phyloP scores from a whole-genome alignment of 75 land plant genomes.

The Larix kaempferi region DNA sequence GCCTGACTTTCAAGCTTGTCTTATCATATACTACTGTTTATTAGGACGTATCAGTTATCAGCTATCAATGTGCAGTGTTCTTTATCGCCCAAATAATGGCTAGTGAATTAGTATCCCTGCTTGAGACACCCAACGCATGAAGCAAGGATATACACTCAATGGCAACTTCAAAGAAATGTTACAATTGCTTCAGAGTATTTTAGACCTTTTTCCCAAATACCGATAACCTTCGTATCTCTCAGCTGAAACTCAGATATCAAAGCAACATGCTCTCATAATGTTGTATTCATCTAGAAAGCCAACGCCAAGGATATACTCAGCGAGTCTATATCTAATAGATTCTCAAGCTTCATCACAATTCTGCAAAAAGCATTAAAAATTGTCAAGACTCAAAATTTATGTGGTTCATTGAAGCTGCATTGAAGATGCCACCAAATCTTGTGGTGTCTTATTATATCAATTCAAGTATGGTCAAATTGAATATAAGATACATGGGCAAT shows the following conservation, averaged over 20 bases:
- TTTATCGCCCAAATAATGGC: constrained; percentile 56
- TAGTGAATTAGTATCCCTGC: constrained; percentile 26
- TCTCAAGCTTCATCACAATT: too few species aligned
- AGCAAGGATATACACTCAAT: constrained; percentile 48
- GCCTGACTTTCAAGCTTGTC: not conserved
- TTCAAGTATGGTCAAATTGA: too few species aligned
- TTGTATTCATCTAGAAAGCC: too few species aligned
- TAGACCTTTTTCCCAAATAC: not conserved
- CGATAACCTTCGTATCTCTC: not conserved
- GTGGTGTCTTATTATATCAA: too few species aligned
- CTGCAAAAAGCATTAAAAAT: too few species aligned
- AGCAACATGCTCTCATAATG: too few species aligned
- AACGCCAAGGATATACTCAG: too few species aligned
- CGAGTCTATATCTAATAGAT: too few species aligned
- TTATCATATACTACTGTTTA: not conserved
- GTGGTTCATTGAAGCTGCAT: too few species aligned
- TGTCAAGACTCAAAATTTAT: too few species aligned
- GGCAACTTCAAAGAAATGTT: constrained; percentile 56
- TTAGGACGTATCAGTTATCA: not conserved
- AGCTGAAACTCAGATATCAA: not conserved
- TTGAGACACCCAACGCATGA: constrained; percentile 44
- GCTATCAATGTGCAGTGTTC: constrained; percentile 14
- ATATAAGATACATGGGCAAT: too few species aligned
- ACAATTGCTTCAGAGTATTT: not conserved
- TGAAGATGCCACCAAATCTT: too few species aligned